Percentiles rank a stretch among this genome's conserved stretches.
phyloP scores from a whole-genome alignment of 1,284 basidiomycete genomes.

The Microbotryum saponariae region DNA sequence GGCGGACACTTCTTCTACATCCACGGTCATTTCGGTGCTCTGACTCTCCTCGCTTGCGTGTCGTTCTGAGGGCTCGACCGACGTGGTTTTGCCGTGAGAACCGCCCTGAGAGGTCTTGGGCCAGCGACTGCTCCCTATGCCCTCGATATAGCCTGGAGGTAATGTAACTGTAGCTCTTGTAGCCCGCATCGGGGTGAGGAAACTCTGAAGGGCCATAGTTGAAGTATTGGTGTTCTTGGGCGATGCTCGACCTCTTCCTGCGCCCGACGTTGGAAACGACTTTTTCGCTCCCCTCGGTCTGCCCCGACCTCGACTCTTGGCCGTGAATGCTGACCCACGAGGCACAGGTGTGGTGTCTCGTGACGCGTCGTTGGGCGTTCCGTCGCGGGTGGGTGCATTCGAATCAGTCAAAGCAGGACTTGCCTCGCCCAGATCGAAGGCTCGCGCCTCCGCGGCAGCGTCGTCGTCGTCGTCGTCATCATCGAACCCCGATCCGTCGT shows the following conservation, averaged over 20 bases:
- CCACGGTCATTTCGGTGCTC: background rate
- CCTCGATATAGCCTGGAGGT: constrained; percentile 23
- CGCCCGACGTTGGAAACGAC: background rate
- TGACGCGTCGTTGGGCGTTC: background rate
- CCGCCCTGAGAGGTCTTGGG: background rate
- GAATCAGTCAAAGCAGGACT: too few relatives aligned
- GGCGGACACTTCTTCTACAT: background rate
- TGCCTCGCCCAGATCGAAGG: too few relatives aligned
- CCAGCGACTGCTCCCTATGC: constrained; percentile 18
- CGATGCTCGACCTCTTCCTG: background rate
- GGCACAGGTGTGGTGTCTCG: background rate
- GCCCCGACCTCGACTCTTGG: background rate
- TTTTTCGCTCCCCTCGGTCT: background rate
- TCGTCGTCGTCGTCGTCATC: too few relatives aligned
- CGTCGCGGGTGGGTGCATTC: too few relatives aligned
- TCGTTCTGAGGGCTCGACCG: background rate
- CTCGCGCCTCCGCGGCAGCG: too few relatives aligned
- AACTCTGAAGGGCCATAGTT: too few relatives aligned
- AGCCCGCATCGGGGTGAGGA: constrained; percentile 5
- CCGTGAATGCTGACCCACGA: background rate
- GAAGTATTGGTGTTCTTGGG: background rate
- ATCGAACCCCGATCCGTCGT: too few relatives aligned
- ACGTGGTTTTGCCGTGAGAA: background rate
- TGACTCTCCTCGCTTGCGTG: background rate
- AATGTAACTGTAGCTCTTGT: constrained; percentile 23